Evolutionary conservation across 225 moss, liverwort and hornwort species (phyloP).

Genomic region (Bryoerythrophyllum caledonicum): DNA sequence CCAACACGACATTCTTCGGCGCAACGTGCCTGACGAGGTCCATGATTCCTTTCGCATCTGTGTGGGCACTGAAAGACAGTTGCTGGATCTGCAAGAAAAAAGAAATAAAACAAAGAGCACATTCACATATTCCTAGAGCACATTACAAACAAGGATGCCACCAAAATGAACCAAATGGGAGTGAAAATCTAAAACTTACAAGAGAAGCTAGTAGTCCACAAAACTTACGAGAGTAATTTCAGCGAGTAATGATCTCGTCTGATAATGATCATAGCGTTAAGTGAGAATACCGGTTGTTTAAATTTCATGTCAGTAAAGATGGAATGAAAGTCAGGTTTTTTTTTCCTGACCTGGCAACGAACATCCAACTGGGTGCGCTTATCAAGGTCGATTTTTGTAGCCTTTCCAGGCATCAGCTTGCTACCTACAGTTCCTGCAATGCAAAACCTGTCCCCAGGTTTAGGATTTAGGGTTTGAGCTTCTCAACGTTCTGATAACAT

Average conservation of each 20-base stretch:
- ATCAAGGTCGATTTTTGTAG: conserved; percentile 84
- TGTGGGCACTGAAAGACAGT: conserved; percentile 95
- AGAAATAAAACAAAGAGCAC: conserved; percentile 17
- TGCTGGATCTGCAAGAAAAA: conserved; percentile 74
- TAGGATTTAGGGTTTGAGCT: not conserved
- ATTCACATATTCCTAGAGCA: conserved; percentile 6
- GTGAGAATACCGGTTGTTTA: not conserved
- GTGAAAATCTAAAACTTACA: too few relatives aligned
- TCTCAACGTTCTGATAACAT: conserved; percentile 34
- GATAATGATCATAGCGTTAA: not conserved
- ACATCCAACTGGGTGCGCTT: conserved; percentile 93
- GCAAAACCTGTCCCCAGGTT: conserved; percentile 76
- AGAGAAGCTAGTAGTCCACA: too few relatives aligned
- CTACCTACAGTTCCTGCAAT: conserved; percentile 96
- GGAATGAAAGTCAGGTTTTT: not conserved
- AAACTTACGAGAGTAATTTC: not conserved
- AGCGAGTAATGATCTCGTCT: not conserved
- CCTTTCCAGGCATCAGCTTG: conserved; percentile 86
- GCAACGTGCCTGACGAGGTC: conserved; percentile 95
- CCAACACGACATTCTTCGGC: conserved; percentile 87
- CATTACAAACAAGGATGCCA: too few relatives aligned
- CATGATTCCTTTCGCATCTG: conserved; percentile 96
- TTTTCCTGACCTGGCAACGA: conserved; percentile 81
- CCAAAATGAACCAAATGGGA: too few relatives aligned
- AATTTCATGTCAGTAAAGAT: not conserved